Base-by-base conservation (phyloP, 768 basidiomycete genomes). In the Boletus barrowsii region DNA sequence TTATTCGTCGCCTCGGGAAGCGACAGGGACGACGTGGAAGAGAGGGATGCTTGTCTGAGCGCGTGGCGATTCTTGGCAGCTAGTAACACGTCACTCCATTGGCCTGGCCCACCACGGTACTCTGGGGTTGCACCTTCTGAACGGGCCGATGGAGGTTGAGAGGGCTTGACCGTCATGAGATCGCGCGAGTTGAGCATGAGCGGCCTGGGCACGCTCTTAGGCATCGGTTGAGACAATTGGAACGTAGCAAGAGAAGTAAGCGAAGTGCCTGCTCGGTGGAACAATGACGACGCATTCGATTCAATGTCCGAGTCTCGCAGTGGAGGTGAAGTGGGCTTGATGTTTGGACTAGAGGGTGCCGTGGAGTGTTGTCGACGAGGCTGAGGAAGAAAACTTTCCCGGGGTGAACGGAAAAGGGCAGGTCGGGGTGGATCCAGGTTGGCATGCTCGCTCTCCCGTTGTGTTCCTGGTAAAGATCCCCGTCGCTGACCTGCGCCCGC, bases 1-100 rank as follows among this genome's bases (percentile, higher is more conserved):
- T 65, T 65, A 4, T 72, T 70, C 45, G 75, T 56, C 2, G 71
- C 74, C 56, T 84, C 84, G 13, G 83, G 78, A 4, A 80, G 80
- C 3, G 85, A 84, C 17, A 84, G 58, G 1, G 88, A 87, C 2
- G 86, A 86, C 2, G 78, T 63, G 2, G 86, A 84, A 10, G 88
- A 89, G 60, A 79, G 72, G 1, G 87, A 88, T 49, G 76, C 80
- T 30, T 79, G 76, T 61, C 76, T 76, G 26, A 78, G 57, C 22
- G 66, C 62, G 18, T 73, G 74, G 4, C 71, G 66, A 59, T 76
- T 55, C 47, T 54, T 54, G 39, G 33, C 75, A 47, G 71, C 62
- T 39, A 70, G 72, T 58, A 74, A 70, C 6, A 81, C 77, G 44
- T 82, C 78, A 26, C 72, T 69, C 83, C 83, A 84, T 62, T 80